Percentiles rank a stretch among this genome's conserved stretches.
phyloP scores from a whole-genome alignment of 805 yeast genomes.

The Kuraishia borneana region DNA sequence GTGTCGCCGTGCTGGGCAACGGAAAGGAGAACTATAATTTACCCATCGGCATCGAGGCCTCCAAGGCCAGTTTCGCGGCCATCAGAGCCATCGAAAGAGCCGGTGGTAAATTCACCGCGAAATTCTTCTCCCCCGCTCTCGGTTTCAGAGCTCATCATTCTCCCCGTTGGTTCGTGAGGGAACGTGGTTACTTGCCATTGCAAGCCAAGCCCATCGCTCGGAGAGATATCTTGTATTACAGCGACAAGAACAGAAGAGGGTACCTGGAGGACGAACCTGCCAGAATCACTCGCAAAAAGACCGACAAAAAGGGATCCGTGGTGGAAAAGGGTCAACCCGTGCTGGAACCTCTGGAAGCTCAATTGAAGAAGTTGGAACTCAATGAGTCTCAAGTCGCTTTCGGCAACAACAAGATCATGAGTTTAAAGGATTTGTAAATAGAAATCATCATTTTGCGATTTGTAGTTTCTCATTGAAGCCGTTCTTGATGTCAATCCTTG shows the following conservation, averaged over 20 bases:
- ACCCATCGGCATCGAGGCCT: conserved; percentile 70
- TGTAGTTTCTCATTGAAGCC: background rate
- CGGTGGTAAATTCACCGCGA: conserved; percentile 68
- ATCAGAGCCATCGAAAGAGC: conserved; percentile 58
- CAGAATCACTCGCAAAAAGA: conserved; percentile 8
- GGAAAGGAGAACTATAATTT: conserved; percentile 40
- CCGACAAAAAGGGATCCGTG: background rate
- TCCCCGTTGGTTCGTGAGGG: conserved; percentile 59
- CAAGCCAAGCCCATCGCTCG: conserved; percentile 78
- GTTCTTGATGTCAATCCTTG: no score
- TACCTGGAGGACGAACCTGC: conserved; percentile 37
- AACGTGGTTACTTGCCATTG: conserved; percentile 72
- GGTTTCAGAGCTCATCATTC: conserved; percentile 66
- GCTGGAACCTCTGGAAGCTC: conserved; percentile 10
- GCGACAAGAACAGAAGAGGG: conserved; percentile 63
- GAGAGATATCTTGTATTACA: conserved; percentile 72
- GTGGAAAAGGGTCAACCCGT: background rate
- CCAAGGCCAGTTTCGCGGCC: conserved; percentile 69
- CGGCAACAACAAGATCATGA: conserved; percentile 11
- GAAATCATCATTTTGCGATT: conserved; percentile 1
- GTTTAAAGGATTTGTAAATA: conserved; percentile 12
- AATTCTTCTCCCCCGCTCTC: conserved; percentile 49
- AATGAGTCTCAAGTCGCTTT: conserved; percentile 10
- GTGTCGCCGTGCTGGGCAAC: conserved; percentile 71
- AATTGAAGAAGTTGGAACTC: conserved; percentile 8